phyloP scores from a whole-genome alignment of 768 basidiomycete genomes.

The Russula sp. region DNA sequence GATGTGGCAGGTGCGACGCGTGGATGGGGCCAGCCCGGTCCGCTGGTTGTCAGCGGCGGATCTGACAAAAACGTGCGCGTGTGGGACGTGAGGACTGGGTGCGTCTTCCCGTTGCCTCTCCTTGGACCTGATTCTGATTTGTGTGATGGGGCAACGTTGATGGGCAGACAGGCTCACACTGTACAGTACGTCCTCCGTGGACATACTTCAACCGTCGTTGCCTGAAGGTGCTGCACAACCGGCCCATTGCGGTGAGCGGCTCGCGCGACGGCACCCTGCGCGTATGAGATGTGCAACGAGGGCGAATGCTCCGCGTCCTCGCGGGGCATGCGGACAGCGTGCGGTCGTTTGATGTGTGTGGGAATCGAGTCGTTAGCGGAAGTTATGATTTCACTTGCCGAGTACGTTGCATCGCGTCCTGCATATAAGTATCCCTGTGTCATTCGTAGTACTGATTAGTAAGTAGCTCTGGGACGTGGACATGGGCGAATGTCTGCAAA shows the following conservation, averaged over 20 bases:
- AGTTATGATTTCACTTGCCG: slow-evolving; percentile 89
- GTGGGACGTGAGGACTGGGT: slow-evolving; percentile 88
- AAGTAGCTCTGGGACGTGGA: slow-evolving; percentile 36
- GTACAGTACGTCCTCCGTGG: slow-evolving; percentile 73
- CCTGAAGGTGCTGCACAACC: slow-evolving; percentile 76
- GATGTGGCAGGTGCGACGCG: slow-evolving; percentile 59
- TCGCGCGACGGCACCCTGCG: slow-evolving; percentile 81
- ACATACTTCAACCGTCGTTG: slow-evolving; percentile 91
- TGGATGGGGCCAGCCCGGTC: slow-evolving; percentile 85
- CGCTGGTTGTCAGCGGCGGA: slow-evolving; percentile 84
- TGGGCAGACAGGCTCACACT: slow-evolving; percentile 3
- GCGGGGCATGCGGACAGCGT: slow-evolving; percentile 78
- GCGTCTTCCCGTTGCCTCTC: slow-evolving; percentile 27
- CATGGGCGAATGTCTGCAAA: slow-evolving; percentile 62
- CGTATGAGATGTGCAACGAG: slow-evolving; percentile 90
- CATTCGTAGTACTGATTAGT: background rate
- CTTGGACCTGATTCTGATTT: background rate
- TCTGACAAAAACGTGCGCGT: slow-evolving; percentile 90
- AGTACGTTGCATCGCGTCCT: slow-evolving; percentile 36
- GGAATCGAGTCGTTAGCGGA: slow-evolving; percentile 79
- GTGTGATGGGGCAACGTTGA: background rate
- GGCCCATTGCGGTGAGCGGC: no score
- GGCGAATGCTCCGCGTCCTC: slow-evolving; percentile 57
- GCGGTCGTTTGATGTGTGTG: slow-evolving; percentile 82
- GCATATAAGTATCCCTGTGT: background rate